Conservation (phyloP, 2,329 filamentous ascomycete species). For the Aspergillus ustus region DNA sequence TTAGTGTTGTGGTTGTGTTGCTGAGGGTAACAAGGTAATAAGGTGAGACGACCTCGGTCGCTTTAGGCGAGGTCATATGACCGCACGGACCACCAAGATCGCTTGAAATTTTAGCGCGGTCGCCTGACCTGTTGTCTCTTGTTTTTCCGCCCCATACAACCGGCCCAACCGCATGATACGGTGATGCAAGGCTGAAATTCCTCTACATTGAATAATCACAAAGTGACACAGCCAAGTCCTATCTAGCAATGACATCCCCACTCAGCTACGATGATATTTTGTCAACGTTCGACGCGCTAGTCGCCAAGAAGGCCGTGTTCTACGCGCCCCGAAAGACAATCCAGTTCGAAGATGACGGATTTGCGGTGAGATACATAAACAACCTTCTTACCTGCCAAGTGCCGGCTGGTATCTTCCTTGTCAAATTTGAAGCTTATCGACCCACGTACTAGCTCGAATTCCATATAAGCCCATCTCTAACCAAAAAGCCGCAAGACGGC, state of each 20-base stretch:
- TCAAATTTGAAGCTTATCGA: neutral
- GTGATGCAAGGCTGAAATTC: neutral
- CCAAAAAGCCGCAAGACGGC: slow-evolving; percentile 11
- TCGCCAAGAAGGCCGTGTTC: slow-evolving; percentile 1
- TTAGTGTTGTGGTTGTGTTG: no score
- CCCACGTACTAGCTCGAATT: slow-evolving; percentile 2
- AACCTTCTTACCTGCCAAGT: no score
- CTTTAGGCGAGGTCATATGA: no score
- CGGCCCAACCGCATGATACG: no score
- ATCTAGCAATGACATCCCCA: neutral
- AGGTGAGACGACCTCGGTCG: no score
- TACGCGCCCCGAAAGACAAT: slow-evolving; percentile 8
- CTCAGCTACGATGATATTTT: slow-evolving; percentile 6
- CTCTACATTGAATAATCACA: neutral
- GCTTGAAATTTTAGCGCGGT: no score
- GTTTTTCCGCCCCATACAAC: no score
- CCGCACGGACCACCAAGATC: no score
- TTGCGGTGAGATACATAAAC: neutral
- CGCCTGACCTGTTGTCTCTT: no score
- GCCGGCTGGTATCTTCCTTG: no score
- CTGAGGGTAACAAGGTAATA: no score
- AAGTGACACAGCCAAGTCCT: neutral
- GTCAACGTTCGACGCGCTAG: slow-evolving; percentile 11
- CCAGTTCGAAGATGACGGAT: slow-evolving; percentile 1
- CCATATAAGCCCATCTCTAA: slow-evolving; percentile 13